These are phyloP conservation scores for Naganishia vaughanmartiniae DNA, from an alignment of 768 basidiomycete species.

Conservation along the genomic window DNA sequence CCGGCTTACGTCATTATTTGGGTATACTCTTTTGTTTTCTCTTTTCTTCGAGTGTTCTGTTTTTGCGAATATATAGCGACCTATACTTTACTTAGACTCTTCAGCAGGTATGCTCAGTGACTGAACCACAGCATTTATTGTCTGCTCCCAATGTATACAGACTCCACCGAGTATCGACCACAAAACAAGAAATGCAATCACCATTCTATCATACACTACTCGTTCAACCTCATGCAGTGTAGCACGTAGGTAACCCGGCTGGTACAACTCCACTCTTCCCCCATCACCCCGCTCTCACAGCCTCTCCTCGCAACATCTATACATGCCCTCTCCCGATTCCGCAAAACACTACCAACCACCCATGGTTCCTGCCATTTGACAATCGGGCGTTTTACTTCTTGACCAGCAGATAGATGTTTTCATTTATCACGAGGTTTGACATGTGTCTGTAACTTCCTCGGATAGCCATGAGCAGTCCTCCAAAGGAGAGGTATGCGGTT, in stretches of 20 bases:
- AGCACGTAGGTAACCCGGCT: not conserved
- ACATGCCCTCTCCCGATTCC: no score
- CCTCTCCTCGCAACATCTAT: not conserved
- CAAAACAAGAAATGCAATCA: not conserved
- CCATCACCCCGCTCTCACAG: not conserved
- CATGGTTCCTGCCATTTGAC: not conserved
- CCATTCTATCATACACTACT: not conserved
- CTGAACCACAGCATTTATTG: no score
- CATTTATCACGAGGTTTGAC: slow-evolving; percentile 85
- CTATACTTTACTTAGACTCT: no score
- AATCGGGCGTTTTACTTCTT: slow-evolving; percentile 53
- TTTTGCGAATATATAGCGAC: no score
- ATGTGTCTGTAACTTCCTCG: slow-evolving; percentile 90
- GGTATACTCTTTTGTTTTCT: not conserved
- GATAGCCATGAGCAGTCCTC: slow-evolving; percentile 89
- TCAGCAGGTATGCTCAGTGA: no score
- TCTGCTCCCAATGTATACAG: no score
- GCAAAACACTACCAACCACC: not conserved
- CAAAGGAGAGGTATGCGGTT: slow-evolving; percentile 93
- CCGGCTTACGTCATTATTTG: not conserved
- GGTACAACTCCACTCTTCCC: not conserved
- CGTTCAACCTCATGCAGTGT: not conserved
- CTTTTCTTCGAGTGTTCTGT: not conserved
- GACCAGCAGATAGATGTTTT: slow-evolving; percentile 85
- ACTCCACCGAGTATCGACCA: not conserved